Percentiles rank a stretch among this genome's conserved stretches.
These are phyloP conservation scores for Neotropicomus parvogracilis DNA, from an alignment of 1,284 basidiomycete species.

Conservation along the genomic window DNA sequence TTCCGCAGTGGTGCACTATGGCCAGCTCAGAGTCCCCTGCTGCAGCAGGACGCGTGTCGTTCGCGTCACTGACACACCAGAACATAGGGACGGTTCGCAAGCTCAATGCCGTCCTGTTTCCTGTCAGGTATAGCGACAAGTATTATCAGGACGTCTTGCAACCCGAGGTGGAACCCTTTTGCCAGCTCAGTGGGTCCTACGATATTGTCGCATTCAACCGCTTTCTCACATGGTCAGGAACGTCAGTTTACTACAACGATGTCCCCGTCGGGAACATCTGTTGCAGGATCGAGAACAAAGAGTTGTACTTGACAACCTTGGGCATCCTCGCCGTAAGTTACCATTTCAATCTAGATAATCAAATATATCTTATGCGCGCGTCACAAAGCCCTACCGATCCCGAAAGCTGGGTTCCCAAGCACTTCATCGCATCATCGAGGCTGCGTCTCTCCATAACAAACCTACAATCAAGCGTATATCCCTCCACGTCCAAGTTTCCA, in stretches of 20 bases:
- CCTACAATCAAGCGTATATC: slow-evolving; percentile 66
- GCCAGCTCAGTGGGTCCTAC: slow-evolving; percentile 61
- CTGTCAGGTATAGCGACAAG: slow-evolving; percentile 77
- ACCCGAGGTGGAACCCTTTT: slow-evolving; percentile 73
- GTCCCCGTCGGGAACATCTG: slow-evolving; percentile 80
- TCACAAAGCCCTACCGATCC: slow-evolving; percentile 69
- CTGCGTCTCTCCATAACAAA: slow-evolving; percentile 54
- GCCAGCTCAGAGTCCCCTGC: slow-evolving; percentile 23
- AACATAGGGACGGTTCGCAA: slow-evolving; percentile 80
- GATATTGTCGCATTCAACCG: slow-evolving; percentile 8
- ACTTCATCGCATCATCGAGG: slow-evolving; percentile 59
- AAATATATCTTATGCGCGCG: slow-evolving; percentile 13
- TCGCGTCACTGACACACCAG: slow-evolving; percentile 70
- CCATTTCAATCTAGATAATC: slow-evolving; percentile 18
- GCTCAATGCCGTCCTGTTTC: slow-evolving; percentile 76
- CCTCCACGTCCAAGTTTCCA: slow-evolving; percentile 76
- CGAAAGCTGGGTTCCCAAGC: slow-evolving; percentile 66
- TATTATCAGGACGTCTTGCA: slow-evolving; percentile 73
- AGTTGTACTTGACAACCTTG: slow-evolving; percentile 82
- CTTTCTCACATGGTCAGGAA: slow-evolving; percentile 27
- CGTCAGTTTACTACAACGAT: slow-evolving; percentile 79
- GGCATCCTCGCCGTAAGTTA: slow-evolving; percentile 71
- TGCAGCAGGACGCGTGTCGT: slow-evolving; percentile 51
- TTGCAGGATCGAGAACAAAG: slow-evolving; percentile 68
- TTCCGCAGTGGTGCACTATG: slow-evolving; percentile 15